Evolutionary conservation across 164 flowering plant genomes (phyloP), one percentile per base, ranked within the genome.

Genomic region (Sextonia rubra): DNA sequence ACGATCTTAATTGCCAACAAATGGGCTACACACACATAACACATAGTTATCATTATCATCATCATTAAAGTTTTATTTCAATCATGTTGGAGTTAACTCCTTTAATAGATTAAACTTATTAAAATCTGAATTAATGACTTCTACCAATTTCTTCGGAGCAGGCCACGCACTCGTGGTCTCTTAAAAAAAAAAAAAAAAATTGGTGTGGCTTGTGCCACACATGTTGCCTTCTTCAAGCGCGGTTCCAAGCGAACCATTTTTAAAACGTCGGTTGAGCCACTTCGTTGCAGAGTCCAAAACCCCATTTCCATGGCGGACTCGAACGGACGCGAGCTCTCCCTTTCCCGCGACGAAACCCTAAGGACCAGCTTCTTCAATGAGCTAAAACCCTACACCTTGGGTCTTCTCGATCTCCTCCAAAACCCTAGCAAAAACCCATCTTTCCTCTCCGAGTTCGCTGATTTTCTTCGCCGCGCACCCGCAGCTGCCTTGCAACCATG

Each of bases 401-500:
- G 79, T n/a, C 85, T 91, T 44, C 81, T 91, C 12, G 76, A 79
- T 6, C 82, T 86, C 32, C 72, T 81, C 49, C 91, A 86, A 78
- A 87, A 84, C 83, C 88, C 94, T 11, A 64, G 74, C n/a, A 79
- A 75, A 30, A 72, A 76, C 26, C 44, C 75, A 47, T 63, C 79
- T 7, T 30, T 80, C 3, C 66, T 89, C 58, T 68, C 85, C 62
- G 80, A 80, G 20, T 69, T 91, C 23, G 84, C 78, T 32, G 79
- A 75, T 1, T 69, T 85, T 69, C 88, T 93, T 70, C 83, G 79
- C n/a, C 61, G 47, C 11, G 78, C 86, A 49, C 74, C 88, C 0
- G 47, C 88, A 15, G 20, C 72, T 60, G 29, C 78, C 72, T 82
- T 93, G 47, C 94, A 91, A 71, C 88, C 93, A 4, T 82, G 86